These are phyloP conservation scores for Epichloe sibirici DNA, from an alignment of 2,329 filamentous ascomycete species.

Conservation along the genomic window DNA sequence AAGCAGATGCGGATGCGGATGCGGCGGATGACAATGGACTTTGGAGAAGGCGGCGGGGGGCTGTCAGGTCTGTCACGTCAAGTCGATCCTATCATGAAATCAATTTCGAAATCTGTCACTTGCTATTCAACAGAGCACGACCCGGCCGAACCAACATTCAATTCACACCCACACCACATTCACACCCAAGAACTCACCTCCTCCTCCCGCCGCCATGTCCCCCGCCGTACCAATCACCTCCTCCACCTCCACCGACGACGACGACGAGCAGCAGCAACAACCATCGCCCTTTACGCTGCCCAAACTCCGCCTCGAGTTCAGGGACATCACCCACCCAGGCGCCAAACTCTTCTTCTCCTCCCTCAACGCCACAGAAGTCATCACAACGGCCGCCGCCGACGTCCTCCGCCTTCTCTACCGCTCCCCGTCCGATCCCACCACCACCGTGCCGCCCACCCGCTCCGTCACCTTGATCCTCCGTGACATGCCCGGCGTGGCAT, in stretches of 20 bases:
- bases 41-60: too few relatives aligned
- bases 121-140: too few relatives aligned
- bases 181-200: too few relatives aligned
- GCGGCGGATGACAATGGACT: too few relatives aligned
- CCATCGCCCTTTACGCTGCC: slow-evolving; percentile 30
- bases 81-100: too few relatives aligned
- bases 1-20: too few relatives aligned
- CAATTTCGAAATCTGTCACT: too few relatives aligned
- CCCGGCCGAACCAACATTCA: too few relatives aligned
- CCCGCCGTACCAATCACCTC: slow-evolving; percentile 10
- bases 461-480: slow-evolving; percentile 77
- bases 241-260: neutral
- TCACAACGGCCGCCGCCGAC: slow-evolving; percentile 50
- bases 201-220: slow-evolving; percentile 13
- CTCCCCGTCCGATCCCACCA: slow-evolving; percentile 27
- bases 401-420: slow-evolving; percentile 65
- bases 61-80: too few relatives aligned
- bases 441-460: slow-evolving; percentile 50
- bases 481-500: slow-evolving; percentile 73
- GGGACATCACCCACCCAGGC: slow-evolving; percentile 47
- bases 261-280: neutral
- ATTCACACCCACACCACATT: too few relatives aligned
- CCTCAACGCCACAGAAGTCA: slow-evolving; percentile 48
- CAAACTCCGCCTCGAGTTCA: slow-evolving; percentile 47
- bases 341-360: slow-evolving; percentile 53